Base-by-base conservation (phyloP, 148 eudicot species). In the Silene uniflora region DNA sequence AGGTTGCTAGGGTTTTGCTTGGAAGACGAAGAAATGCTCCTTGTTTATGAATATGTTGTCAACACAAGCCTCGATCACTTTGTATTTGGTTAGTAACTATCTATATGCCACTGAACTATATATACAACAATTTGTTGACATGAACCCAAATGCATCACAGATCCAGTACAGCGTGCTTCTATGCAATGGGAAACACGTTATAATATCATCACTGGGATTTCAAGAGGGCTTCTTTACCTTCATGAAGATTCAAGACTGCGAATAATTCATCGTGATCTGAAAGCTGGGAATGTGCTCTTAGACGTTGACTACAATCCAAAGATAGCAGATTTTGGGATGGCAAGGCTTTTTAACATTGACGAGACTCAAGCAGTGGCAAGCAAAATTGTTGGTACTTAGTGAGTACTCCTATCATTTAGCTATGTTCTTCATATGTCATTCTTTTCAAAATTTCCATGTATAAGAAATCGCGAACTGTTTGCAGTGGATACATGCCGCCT, bases 401-500 rank as follows among this genome's bases (percentile, higher is more conserved):
- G 76, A 84, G 89, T 86, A 4, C 7, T 62, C 7, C 18, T 18
- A 1, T 19, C n/a, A 35, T 73, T 17, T 24, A 12, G 32, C 32
- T 29, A 35, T 7, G 7, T 1, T 46, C 16, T 29, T 16, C 10
- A 12, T 2, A 63, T 14, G 18, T 17, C 1, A 27, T 4, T 1
- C 32, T 29, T 67, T 10, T 27, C 18, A 16, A 35, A 12, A 49
- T 35, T 67, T 67, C 49, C 39, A 22, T 35, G 23, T 35, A 67
- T 35, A 4, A 29, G 32, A 1, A 4, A 29, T 29, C 4, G 32
- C 32, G 44, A 67, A 23, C 8, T 8, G 4, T 67, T 7, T 76
- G 67, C 73, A 89, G 89, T 69, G 93, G 93, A 6, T 89, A 89
- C 63, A 89, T 88, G 88, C 72, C 88, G 21, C 91, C 87, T 8